Evolutionary conservation across 768 basidiomycete species (phyloP).

Genomic region (Dacryopinax primogenitus): DNA sequence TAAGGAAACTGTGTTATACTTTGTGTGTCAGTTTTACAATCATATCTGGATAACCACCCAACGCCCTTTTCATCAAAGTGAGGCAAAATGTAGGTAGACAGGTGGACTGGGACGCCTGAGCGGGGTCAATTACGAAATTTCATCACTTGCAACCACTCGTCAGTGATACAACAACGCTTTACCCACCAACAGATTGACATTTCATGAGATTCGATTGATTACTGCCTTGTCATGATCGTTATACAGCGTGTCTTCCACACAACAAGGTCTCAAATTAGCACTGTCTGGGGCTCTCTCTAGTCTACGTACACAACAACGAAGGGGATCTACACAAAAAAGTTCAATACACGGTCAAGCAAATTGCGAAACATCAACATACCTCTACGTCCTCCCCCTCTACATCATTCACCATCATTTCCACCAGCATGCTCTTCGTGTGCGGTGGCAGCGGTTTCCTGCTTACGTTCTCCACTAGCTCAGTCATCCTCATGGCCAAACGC

Average conservation of each 20-base stretch:
- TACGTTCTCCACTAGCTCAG: constrained; percentile 79
- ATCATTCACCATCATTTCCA: constrained; percentile 89
- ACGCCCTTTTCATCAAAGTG: too few relatives aligned
- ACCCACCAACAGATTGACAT: background rate
- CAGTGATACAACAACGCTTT: too few relatives aligned
- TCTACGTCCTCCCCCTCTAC: constrained; percentile 92
- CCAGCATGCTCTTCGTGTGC: constrained; percentile 70
- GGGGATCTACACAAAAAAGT: constrained; percentile 44
- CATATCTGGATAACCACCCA: too few relatives aligned
- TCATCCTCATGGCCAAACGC: constrained; percentile 78
- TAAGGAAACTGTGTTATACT: background rate
- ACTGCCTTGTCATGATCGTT: background rate
- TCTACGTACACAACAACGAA: constrained; percentile 51
- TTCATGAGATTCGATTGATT: too few relatives aligned
- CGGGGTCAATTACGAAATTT: too few relatives aligned
- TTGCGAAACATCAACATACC: constrained; percentile 32
- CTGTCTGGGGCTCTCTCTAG: background rate
- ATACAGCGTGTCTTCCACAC: background rate
- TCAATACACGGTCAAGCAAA: constrained; percentile 8
- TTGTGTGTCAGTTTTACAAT: too few relatives aligned
- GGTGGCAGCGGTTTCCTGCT: constrained; percentile 87
- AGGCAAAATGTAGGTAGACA: too few relatives aligned
- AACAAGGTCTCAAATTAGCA: background rate
- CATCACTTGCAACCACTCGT: too few relatives aligned
- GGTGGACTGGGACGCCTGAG: too few relatives aligned